A percentile compares a stretch with the other conserved stretches of the same genome.
These are phyloP conservation scores for Cylindrotheca closterium DNA, from an alignment of 108 stramenopile species.

Conservation along the genomic window DNA sequence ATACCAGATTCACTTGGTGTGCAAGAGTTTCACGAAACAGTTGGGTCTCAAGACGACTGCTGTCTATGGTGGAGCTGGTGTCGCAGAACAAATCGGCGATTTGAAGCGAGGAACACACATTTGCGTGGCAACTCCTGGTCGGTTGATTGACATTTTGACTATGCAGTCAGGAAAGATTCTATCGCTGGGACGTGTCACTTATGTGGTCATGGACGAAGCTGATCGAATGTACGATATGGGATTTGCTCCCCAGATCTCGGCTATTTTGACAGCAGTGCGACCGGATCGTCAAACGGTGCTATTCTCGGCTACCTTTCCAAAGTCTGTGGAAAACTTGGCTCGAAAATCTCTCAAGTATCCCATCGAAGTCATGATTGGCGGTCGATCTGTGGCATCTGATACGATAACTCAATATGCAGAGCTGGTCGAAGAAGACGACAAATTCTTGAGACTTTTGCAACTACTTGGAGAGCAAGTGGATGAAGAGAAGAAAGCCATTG, in stretches of 20 bases:
- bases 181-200: conserved; percentile 88
- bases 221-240: conserved; percentile 99
- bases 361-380: conserved; percentile 96
- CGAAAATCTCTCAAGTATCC: conserved; percentile 87
- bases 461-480: conserved; percentile 94
- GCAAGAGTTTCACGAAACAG: conserved; percentile 72
- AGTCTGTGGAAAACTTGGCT: conserved; percentile 90
- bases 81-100: conserved; percentile 97
- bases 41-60: conserved; percentile 87
- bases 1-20: conserved; percentile 93
- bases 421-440: conserved; percentile 93
- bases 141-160: conserved; percentile 98
- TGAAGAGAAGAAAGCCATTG: conserved; percentile 91
- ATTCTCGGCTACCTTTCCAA: conserved; percentile 99
- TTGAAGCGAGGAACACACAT: conserved; percentile 96
- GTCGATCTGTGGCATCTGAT: conserved; percentile 92
- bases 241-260: conserved; percentile 97
- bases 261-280: conserved; percentile 89
- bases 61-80: conserved; percentile 97
- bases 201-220: conserved; percentile 97
- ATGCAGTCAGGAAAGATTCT: conserved; percentile 97
- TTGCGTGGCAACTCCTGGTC: conserved; percentile 96
- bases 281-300: conserved; percentile 95
- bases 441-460: conserved; percentile 96
- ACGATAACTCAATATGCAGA: conserved; percentile 92